Base-by-base conservation (phyloP, 129 eudicot genomes). In the Mikania micrantha region DNA sequence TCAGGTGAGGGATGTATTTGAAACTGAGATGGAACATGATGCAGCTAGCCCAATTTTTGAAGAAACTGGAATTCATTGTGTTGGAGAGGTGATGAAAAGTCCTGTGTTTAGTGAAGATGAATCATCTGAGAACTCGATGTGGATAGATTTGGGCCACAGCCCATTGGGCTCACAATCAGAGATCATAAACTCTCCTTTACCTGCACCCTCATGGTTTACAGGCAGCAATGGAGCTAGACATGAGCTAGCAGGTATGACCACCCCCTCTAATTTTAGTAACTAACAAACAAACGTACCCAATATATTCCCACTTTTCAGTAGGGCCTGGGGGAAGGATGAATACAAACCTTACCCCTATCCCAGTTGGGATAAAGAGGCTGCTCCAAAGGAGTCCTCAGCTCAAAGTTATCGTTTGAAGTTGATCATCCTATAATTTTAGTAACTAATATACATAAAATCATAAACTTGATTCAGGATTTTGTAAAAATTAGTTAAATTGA, bases 31-130 rank as follows among this genome's bases (percentile, higher is more conserved):
- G 82, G 82, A 78, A 16, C 78, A 78, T 19, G 82, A 72, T 57
- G 73, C 69, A 22, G 71, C 71, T 66, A 78, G 82, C 67, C 77
- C 77, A 8, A 71, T 71, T 42, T 71, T 44, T 59, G 82, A 78
- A 52, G 80, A 76, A 69, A 63, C 76, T 0, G 80, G 70, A 22
- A 65, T 67, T 47, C 47, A 64, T 71, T 58, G 69, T 34, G 82
- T 65, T 17, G 81, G 81, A 8, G 82, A 78, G 64, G 78, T 78
- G 54, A 78, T 78, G 77, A 78, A 72, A 32, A 78, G 82, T 11
- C 82, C 82, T 6, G 74, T 78, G 57, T 78, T 78, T 21, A 78
- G 82, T 47, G 82, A 78, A 78, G 82, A 78, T 15, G 82, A 78
- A 21, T 78, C 82, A 1, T 78, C 77, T 19, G 82, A 78, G 61